Evolutionary conservation across 192 early-diverging fungal genomes (phyloP).

Genomic region (Diversispora eburnea): DNA sequence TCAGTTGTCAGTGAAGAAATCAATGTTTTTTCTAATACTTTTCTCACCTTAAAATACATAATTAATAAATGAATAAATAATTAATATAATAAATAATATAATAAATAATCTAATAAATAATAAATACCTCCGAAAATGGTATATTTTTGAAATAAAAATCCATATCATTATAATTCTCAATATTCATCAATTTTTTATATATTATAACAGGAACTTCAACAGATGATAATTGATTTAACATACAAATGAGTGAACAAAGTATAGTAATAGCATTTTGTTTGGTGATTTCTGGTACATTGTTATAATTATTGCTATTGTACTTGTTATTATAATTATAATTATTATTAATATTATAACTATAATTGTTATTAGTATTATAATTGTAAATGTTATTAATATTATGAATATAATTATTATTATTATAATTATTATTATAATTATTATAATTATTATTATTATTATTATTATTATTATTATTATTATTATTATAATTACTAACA

Average conservation of each 20-base stretch:
- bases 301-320: too few relatives aligned
- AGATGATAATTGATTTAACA: conserved; percentile 31
- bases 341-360: too few relatives aligned
- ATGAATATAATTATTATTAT: too few relatives aligned
- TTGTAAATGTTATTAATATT: too few relatives aligned
- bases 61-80: not conserved
- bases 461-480: too few relatives aligned
- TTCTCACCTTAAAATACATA: conserved; percentile 29
- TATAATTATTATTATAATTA: too few relatives aligned
- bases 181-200: conserved; percentile 12
- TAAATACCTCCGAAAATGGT: not conserved
- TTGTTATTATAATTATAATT: too few relatives aligned
- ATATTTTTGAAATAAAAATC: not conserved
- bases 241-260: conserved; percentile 42
- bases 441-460: too few relatives aligned
- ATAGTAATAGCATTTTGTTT: conserved; percentile 44
- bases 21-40: conserved; percentile 34
- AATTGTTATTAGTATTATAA: too few relatives aligned
- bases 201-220: conserved; percentile 18
- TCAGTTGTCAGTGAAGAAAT: conserved; percentile 31
- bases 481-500: too few relatives aligned
- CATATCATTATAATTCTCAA: not conserved
- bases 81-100: not conserved
- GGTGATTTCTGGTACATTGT: conserved; percentile 37
- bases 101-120: not conserved